A percentile compares a stretch with the other conserved stretches of the same genome.
phyloP scores from a whole-genome alignment of 768 basidiomycete species.

The Lentinula aciculospora region DNA sequence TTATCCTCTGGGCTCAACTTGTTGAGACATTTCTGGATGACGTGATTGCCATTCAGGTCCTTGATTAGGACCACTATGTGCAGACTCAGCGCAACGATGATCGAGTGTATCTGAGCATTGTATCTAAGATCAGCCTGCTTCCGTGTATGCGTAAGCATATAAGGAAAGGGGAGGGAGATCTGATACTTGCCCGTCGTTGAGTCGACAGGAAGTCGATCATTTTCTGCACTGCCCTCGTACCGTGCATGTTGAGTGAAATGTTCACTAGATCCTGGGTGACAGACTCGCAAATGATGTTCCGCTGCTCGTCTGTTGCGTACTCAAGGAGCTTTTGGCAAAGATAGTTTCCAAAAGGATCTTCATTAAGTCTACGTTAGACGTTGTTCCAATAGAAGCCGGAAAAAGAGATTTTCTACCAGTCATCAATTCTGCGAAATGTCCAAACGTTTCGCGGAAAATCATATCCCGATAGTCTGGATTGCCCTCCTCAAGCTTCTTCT shows the following conservation, averaged over 20 bases:
- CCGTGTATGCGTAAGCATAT: conserved; percentile 46
- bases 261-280: conserved; percentile 96
- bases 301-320: conserved; percentile 95
- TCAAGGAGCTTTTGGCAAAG: conserved; percentile 97
- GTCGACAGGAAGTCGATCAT: conserved; percentile 99
- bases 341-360: conserved; percentile 99
- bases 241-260: conserved; percentile 99
- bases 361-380: conserved; percentile 7
- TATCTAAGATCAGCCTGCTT: conserved; percentile 76
- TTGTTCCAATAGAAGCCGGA: no score
- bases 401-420: no score
- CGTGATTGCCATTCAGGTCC: conserved; percentile 95
- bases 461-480: conserved; percentile 95
- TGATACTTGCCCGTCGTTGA: conserved; percentile 77
- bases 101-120: conserved; percentile 90
- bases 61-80: conserved; percentile 99
- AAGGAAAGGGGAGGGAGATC: conserved; percentile 29
- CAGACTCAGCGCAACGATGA: conserved; percentile 93
- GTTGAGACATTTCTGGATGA: conserved; percentile 99
- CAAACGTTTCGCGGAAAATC: conserved; percentile 98
- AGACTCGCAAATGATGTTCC: conserved; percentile 94
- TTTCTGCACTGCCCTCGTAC: conserved; percentile 98
- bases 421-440: conserved; percentile 98
- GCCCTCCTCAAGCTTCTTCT: conserved; percentile 98
- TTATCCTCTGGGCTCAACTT: conserved; percentile 98